Evolutionary conservation across 768 basidiomycete genomes (phyloP).

Genomic region (Roridomyces roridus): DNA sequence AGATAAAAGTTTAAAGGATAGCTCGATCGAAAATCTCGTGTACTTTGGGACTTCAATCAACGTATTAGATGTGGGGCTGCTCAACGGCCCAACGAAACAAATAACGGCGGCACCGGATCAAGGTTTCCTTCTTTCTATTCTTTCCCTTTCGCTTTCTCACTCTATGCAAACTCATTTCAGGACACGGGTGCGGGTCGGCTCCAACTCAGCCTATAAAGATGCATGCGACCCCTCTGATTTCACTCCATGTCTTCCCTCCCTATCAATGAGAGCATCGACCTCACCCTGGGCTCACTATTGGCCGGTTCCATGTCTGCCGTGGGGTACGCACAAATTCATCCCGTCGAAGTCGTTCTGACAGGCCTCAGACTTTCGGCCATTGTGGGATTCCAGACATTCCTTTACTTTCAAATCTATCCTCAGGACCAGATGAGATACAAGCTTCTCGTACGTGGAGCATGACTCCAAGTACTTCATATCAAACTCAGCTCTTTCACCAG

Average conservation of each 20-base stretch:
- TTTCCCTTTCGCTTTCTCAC: too few species aligned
- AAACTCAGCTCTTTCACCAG: background rate
- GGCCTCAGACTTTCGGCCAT: slow-evolving; percentile 3
- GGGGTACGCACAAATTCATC: background rate
- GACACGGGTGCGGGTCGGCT: too few species aligned
- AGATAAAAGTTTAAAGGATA: too few species aligned
- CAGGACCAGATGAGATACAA: slow-evolving; percentile 8
- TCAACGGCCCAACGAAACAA: too few species aligned
- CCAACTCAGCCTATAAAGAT: slow-evolving; percentile 1
- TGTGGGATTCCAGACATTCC: too few species aligned
- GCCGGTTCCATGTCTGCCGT: slow-evolving; percentile 1
- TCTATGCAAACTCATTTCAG: too few species aligned
- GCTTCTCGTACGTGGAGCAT: slow-evolving; percentile 8
- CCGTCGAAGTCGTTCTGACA: background rate
- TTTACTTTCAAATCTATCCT: slow-evolving; percentile 11
- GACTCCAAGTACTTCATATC: background rate
- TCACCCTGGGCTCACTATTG: slow-evolving; percentile 1
- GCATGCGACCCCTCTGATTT: background rate
- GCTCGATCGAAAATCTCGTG: too few species aligned
- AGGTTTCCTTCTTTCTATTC: too few species aligned
- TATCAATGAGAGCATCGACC: background rate
- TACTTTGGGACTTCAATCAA: too few species aligned
- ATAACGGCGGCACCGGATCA: too few species aligned
- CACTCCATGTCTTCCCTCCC: slow-evolving; percentile 3
- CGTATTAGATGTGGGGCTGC: too few species aligned